Percentiles rank a stretch among this genome's conserved stretches.
Conservation (phyloP, 1,284 basidiomycete genomes). For the Cryptococcus sp. region DNA sequence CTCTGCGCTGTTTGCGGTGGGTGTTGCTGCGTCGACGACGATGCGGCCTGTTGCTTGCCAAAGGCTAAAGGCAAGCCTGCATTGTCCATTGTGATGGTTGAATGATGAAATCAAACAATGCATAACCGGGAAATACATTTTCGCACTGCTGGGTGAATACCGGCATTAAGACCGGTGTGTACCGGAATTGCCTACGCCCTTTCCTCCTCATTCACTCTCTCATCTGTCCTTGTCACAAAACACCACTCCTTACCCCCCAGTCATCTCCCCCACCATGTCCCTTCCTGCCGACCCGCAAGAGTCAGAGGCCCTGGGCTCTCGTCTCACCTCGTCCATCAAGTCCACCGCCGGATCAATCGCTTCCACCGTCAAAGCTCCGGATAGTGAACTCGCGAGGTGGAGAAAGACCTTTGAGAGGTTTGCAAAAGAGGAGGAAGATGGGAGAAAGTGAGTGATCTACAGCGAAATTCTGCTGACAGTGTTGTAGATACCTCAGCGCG, state of each 20-base stretch:
- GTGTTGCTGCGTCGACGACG: slow-evolving; percentile 10
- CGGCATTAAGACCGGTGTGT: no score
- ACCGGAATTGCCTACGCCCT: no score
- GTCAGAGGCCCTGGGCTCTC: slow-evolving; percentile 14
- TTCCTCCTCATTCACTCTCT: no score
- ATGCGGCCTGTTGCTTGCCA: slow-evolving; percentile 27
- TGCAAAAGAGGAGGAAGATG: slow-evolving; percentile 68
- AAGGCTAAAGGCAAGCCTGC: slow-evolving; percentile 34
- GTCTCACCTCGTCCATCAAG: slow-evolving; percentile 31
- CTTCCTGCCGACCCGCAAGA: slow-evolving; percentile 11
- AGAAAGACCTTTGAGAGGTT: slow-evolving; percentile 78
- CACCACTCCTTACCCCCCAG: no score
- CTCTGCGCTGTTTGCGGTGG: slow-evolving; percentile 8
- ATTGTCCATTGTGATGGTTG: slow-evolving; percentile 30
- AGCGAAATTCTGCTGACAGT: slow-evolving; percentile 9
- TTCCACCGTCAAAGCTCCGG: slow-evolving; percentile 68
- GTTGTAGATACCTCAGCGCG: slow-evolving; percentile 70
- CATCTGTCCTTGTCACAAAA: no score
- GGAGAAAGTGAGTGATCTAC: slow-evolving; percentile 71
- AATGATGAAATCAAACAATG: neutral
- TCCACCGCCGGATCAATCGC: slow-evolving; percentile 56
- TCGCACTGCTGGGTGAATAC: no score
- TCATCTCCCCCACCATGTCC: slow-evolving; percentile 8
- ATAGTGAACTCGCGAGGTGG: slow-evolving; percentile 83
- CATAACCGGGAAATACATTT: no score